Evolutionary conservation across 495 filamentous ascomycete species (phyloP).

Genomic region (Trypethelium eluteriae): DNA sequence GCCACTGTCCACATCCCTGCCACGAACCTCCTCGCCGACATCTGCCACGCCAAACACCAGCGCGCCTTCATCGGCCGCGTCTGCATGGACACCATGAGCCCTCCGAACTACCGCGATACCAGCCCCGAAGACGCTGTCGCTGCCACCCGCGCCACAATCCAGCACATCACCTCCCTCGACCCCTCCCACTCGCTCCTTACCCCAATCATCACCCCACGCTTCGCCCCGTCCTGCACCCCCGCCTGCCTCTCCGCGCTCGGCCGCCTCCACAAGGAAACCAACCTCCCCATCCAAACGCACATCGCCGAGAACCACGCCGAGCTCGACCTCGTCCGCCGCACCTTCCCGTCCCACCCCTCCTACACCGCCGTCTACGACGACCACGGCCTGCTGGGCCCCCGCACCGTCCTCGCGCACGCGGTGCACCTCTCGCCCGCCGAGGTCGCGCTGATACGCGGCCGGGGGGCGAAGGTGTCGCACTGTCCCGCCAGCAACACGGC

Average conservation of each 20-base stretch:
- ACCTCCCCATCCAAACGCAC: conserved; percentile 77
- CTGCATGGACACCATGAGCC: conserved; percentile 77
- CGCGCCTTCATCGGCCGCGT: conserved; percentile 83
- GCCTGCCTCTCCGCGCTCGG: conserved; percentile 56
- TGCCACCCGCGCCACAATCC: conserved; percentile 54
- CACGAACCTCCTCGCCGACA: conserved; percentile 79
- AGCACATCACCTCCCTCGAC: conserved; percentile 61
- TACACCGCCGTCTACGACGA: conserved; percentile 80
- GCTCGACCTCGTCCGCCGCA: conserved; percentile 53
- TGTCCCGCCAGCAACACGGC: conserved; percentile 81
- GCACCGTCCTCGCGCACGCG: conserved; percentile 80
- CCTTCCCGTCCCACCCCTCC: conserved; percentile 56
- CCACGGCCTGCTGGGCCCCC: conserved; percentile 56
- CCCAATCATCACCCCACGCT: conserved; percentile 85
- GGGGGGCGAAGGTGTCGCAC: conserved; percentile 64
- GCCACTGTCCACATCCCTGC: conserved; percentile 73
- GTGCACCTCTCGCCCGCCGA: conserved; percentile 66
- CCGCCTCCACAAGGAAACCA: conserved; percentile 49
- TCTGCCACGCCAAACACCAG: conserved; percentile 69
- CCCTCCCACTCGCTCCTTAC: conserved; percentile 51
- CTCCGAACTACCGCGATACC: conserved; percentile 67
- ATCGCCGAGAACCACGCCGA: conserved; percentile 78
- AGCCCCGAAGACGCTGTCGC: conserved; percentile 48
- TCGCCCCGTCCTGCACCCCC: conserved; percentile 67
- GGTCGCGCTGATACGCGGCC: conserved; percentile 48